Evolutionary conservation across 2,329 filamentous ascomycete genomes (phyloP).

Genomic region (Scopulariopsis brevicaulis): DNA sequence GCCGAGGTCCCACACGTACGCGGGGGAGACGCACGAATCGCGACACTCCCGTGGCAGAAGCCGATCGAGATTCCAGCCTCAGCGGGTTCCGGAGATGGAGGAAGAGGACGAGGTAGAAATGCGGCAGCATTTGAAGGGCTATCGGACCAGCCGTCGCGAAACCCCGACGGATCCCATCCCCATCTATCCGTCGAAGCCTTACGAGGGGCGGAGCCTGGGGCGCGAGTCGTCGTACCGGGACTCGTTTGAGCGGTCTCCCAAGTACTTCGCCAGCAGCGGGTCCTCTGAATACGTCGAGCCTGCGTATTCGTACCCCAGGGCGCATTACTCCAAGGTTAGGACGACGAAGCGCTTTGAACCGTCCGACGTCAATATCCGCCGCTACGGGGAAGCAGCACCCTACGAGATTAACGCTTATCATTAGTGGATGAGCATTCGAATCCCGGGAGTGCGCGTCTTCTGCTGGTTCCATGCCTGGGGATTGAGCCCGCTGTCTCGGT

Average conservation of each 20-base stretch:
- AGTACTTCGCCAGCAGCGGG: neutral
- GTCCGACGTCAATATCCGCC: neutral
- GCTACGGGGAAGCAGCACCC: neutral
- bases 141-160: neutral
- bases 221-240: neutral
- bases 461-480: too few relatives aligned
- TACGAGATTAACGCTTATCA: neutral
- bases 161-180: neutral
- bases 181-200: neutral
- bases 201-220: neutral
- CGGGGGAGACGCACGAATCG: neutral
- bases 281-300: neutral
- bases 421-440: neutral
- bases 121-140: neutral
- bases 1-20: neutral
- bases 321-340: neutral
- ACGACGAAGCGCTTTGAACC: neutral
- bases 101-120: constrained; percentile 4
- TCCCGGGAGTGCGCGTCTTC: neutral
- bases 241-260: neutral
- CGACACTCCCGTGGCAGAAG: constrained; percentile 2
- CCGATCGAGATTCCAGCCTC: constrained; percentile 1
- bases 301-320: neutral
- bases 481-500: too few relatives aligned
- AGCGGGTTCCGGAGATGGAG: neutral